Conservation (phyloP, 2,329 filamentous ascomycete genomes). For the Ceratocystis ficicola region DNA sequence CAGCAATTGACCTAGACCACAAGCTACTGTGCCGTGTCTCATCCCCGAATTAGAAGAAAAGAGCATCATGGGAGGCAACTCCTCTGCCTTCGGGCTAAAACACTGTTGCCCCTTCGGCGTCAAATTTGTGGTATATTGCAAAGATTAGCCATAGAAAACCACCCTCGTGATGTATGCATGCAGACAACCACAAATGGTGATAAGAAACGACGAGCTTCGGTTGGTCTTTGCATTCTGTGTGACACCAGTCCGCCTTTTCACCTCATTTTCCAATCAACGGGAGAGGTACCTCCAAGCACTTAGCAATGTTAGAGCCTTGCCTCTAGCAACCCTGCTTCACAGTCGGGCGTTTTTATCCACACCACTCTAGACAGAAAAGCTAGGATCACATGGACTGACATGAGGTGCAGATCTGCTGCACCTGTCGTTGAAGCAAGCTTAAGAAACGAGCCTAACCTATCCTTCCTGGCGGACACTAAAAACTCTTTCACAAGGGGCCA, state of each 20-base stretch:
- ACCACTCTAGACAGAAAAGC: neutral
- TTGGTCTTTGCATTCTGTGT: neutral
- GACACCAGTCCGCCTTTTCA: neutral
- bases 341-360: neutral
- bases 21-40: neutral
- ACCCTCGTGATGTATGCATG: neutral
- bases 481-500: neutral
- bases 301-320: neutral
- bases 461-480: neutral
- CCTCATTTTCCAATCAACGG: too few species aligned
- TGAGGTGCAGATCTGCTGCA: too few species aligned
- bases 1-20: neutral
- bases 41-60: neutral
- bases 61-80: neutral
- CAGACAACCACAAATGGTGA: neutral
- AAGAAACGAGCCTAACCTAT: neutral
- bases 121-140: neutral
- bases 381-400: neutral
- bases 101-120: neutral
- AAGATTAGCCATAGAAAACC: neutral
- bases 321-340: neutral
- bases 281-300: too few species aligned
- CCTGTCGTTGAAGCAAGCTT: neutral
- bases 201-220: neutral
- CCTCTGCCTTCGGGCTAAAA: neutral